These are phyloP conservation scores for Rubia peregrina DNA, from an alignment of 305 asterid species.

Conservation along the genomic window DNA sequence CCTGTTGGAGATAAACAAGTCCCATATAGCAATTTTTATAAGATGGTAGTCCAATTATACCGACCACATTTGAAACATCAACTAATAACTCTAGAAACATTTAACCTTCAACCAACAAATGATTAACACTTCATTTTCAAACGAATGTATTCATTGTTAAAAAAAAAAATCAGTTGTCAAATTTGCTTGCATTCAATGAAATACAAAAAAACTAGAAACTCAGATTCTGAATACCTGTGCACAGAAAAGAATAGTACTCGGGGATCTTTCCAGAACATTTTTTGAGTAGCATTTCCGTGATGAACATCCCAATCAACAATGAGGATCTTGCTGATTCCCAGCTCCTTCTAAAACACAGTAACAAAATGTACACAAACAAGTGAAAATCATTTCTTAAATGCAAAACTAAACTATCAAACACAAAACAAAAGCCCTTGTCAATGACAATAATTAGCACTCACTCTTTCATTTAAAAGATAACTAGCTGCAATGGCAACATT, in stretches of 20 bases:
- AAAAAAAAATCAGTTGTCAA: neutral
- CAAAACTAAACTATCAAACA: neutral
- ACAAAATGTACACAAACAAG: neutral
- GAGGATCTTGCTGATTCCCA: constrained; percentile 71
- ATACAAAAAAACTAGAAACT: constrained; percentile 3
- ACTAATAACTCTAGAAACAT: neutral
- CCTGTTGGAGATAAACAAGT: constrained; percentile 32
- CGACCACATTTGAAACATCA: neutral
- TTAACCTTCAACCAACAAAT: neutral
- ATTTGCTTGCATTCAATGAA: neutral
- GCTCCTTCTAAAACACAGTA: constrained; percentile 41
- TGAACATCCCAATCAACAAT: constrained; percentile 99
- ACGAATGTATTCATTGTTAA: neutral
- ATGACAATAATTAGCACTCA: constrained; percentile 35
- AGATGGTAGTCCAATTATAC: constrained; percentile 4
- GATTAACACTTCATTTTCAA: neutral
- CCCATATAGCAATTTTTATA: constrained; percentile 13
- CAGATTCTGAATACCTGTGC: constrained; percentile 52
- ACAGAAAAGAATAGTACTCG: constrained; percentile 96
- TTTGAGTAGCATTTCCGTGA: constrained; percentile 98
- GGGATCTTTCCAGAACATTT: constrained; percentile 77
- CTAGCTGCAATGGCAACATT: constrained; percentile 86
- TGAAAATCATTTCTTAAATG: neutral
- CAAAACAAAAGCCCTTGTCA: constrained; percentile 5
- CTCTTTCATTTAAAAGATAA: constrained; percentile 65